These are phyloP conservation scores for Coleophoma cylindrospora DNA, from an alignment of 2,329 filamentous ascomycete species.

Conservation along the genomic window DNA sequence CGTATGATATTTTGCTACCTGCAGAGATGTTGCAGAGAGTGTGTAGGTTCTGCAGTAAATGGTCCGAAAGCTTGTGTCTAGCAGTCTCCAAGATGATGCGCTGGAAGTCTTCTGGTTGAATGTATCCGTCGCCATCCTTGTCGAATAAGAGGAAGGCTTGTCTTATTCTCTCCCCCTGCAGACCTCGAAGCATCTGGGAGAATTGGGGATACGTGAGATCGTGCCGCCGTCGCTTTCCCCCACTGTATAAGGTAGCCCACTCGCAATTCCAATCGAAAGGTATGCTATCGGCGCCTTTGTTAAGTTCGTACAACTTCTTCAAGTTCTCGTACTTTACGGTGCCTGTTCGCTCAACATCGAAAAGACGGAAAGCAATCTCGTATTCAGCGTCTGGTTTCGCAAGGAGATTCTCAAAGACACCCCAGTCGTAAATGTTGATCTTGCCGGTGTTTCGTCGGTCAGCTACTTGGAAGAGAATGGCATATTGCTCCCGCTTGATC, in stretches of 20 bases:
- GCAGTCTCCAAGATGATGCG: slow-evolving; percentile 92
- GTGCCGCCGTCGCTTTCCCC: slow-evolving; percentile 80
- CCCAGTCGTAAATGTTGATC: slow-evolving; percentile 81
- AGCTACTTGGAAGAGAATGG: slow-evolving; percentile 86
- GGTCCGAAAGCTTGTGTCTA: slow-evolving; percentile 94
- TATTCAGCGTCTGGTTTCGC: slow-evolving; percentile 96
- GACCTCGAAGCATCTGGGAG: slow-evolving; percentile 92
- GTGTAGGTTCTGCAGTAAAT: slow-evolving; percentile 83
- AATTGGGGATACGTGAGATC: slow-evolving; percentile 95
- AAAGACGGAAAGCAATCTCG: slow-evolving; percentile 95
- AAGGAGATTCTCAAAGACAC: slow-evolving; percentile 88
- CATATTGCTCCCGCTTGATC: slow-evolving; percentile 93
- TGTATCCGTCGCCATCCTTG: slow-evolving; percentile 88
- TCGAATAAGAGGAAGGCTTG: slow-evolving; percentile 94
- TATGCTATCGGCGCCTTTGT: slow-evolving; percentile 79
- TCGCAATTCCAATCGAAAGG: slow-evolving; percentile 97
- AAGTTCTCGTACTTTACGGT: slow-evolving; percentile 88
- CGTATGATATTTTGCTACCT: slow-evolving; percentile 92
- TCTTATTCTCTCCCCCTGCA: slow-evolving; percentile 92
- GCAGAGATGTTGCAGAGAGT: slow-evolving; percentile 93
- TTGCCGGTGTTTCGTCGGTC: slow-evolving; percentile 71
- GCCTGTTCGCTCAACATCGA: slow-evolving; percentile 80
- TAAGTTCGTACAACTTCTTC: slow-evolving; percentile 76
- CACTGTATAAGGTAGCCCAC: slow-evolving; percentile 93
- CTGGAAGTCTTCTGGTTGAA: slow-evolving; percentile 93